phyloP scores from a whole-genome alignment of 768 basidiomycete genomes.

The Lactarius indigo region DNA sequence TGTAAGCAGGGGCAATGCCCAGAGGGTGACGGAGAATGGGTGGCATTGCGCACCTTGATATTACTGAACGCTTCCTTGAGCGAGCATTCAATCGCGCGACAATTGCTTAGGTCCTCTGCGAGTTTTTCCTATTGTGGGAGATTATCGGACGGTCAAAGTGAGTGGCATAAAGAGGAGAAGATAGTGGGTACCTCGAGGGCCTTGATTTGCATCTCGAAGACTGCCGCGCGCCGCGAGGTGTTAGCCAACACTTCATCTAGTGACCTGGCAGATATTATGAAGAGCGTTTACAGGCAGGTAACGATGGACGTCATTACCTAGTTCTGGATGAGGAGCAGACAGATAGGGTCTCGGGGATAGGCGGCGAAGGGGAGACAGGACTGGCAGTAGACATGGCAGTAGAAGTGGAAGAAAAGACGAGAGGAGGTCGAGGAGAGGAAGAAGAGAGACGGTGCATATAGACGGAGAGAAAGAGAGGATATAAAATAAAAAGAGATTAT shows the following conservation, averaged over 20 bases:
- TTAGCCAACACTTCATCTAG: neutral
- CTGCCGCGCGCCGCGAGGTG: conserved; percentile 12
- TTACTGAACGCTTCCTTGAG: conserved; percentile 60
- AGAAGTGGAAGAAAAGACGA: neutral
- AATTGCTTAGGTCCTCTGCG: conserved; percentile 69
- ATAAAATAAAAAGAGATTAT: neutral
- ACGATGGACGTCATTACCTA: neutral
- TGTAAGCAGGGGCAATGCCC: neutral
- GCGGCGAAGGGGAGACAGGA: neutral
- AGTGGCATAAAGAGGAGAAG: neutral
- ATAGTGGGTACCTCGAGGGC: conserved; percentile 11
- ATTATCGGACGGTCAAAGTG: neutral
- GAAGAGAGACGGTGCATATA: too few species aligned
- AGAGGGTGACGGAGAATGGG: neutral
- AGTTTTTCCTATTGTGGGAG: conserved; percentile 50
- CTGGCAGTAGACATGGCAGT: conserved; percentile 3
- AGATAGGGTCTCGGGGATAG: neutral
- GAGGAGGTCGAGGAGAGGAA: neutral
- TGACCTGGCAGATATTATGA: neutral
- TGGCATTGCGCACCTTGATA: conserved; percentile 47
- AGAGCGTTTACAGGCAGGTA: neutral
- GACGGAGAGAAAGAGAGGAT: neutral
- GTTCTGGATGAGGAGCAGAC: neutral
- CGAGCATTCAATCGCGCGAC: conserved; percentile 66
- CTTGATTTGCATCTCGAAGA: conserved; percentile 17